Evolutionary conservation across 2,329 filamentous ascomycete genomes (phyloP).

Genomic region (Alternaria ventricosa): DNA sequence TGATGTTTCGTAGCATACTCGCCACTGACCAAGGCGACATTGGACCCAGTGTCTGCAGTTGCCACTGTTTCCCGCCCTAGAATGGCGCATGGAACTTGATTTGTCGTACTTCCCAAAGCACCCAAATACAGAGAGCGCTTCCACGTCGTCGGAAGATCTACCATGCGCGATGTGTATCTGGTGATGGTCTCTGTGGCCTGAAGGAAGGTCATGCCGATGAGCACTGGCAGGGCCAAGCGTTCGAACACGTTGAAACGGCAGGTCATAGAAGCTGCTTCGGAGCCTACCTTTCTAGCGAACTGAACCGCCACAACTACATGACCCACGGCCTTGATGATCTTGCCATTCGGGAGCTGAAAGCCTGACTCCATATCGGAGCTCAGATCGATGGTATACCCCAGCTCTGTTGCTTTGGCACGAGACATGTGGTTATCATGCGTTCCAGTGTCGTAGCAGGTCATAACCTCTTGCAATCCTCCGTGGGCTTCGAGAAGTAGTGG

Average conservation of each 20-base stretch:
- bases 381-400: background rate
- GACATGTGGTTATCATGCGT: background rate
- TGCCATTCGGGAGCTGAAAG: background rate
- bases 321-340: background rate
- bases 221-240: background rate
- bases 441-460: background rate
- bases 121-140: background rate
- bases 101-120: background rate
- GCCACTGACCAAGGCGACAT: background rate
- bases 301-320: fast-evolving
- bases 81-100: background rate
- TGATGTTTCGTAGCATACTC: fast-evolving
- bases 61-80: fast-evolving
- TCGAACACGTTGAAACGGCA: background rate
- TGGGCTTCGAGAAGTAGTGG: background rate
- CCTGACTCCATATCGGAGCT: fast-evolving
- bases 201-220: background rate
- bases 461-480: background rate
- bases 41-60: background rate
- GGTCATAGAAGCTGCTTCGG: too few species aligned
- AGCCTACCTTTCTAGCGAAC: background rate
- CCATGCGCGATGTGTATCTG: background rate
- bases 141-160: fast-evolving
- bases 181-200: background rate
- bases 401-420: background rate